Evolutionary conservation across 2,329 filamentous ascomycete genomes (phyloP).

Genomic region (Hypoxylon sp.): DNA sequence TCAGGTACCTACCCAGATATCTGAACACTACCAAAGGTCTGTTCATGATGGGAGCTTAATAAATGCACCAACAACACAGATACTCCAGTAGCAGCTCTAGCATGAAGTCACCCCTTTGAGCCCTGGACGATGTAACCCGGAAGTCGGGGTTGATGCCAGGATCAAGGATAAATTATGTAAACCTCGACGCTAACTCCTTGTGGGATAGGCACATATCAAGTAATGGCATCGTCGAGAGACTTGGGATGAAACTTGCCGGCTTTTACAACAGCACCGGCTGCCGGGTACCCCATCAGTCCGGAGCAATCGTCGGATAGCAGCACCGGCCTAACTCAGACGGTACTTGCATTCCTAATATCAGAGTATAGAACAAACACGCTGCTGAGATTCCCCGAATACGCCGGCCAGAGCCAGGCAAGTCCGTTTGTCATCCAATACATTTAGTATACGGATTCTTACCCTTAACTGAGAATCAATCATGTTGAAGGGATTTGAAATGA

Average conservation of each 20-base stretch:
- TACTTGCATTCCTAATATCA: background rate
- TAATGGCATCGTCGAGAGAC: background rate
- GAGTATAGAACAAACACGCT: background rate
- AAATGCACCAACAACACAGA: background rate
- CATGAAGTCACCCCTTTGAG: background rate
- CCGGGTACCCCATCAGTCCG: background rate
- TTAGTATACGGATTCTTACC: background rate
- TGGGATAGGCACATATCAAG: background rate
- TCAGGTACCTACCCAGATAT: background rate
- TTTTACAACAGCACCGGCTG: background rate
- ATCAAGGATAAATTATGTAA: conserved; percentile 11
- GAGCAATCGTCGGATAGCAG: background rate
- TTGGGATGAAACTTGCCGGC: background rate
- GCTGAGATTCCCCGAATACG: background rate
- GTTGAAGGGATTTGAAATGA: conserved; percentile 12
- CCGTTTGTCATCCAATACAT: background rate
- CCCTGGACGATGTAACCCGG: background rate
- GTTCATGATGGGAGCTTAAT: conserved; percentile 3
- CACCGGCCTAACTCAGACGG: background rate
- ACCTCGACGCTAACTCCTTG: conserved; percentile 5
- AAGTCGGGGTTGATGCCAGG: conserved; percentile 6
- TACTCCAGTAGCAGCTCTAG: background rate
- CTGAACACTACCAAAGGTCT: background rate
- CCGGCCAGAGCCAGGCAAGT: background rate
- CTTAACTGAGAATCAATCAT: conserved; percentile 1